Evolutionary conservation across 345 rosid species (phyloP).

Genomic region (Crucihimalaya himalaica): DNA sequence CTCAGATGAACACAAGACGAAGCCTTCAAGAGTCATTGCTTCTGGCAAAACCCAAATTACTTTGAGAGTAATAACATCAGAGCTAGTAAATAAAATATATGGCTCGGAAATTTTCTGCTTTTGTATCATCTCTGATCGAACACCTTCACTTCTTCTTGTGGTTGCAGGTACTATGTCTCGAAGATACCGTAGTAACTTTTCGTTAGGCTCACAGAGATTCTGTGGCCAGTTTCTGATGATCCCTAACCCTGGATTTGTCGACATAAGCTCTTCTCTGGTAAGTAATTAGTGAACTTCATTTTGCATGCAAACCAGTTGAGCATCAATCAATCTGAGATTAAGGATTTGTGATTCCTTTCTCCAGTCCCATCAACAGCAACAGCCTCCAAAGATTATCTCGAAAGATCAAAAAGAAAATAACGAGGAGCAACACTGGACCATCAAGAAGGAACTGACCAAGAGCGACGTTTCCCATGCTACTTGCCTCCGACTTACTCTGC

Average conservation of each 20-base stretch:
- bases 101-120: neutral
- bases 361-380: neutral
- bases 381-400: neutral
- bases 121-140: neutral
- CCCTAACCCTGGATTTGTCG: constrained; percentile 1
- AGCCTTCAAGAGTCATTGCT: neutral
- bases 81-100: neutral
- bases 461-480: neutral
- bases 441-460: neutral
- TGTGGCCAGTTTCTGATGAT: neutral
- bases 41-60: neutral
- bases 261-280: neutral
- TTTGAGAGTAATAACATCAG: neutral
- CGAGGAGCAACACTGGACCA: neutral
- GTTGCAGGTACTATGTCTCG: neutral
- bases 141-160: neutral
- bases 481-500: neutral
- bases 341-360: neutral
- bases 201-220: neutral
- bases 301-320: neutral
- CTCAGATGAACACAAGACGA: neutral
- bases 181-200: neutral
- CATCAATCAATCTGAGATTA: neutral
- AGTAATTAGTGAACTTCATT: neutral
- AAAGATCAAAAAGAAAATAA: neutral